These are phyloP conservation scores for Tolypocladium sp. DNA, from an alignment of 2,329 filamentous ascomycete species.

Conservation along the genomic window DNA sequence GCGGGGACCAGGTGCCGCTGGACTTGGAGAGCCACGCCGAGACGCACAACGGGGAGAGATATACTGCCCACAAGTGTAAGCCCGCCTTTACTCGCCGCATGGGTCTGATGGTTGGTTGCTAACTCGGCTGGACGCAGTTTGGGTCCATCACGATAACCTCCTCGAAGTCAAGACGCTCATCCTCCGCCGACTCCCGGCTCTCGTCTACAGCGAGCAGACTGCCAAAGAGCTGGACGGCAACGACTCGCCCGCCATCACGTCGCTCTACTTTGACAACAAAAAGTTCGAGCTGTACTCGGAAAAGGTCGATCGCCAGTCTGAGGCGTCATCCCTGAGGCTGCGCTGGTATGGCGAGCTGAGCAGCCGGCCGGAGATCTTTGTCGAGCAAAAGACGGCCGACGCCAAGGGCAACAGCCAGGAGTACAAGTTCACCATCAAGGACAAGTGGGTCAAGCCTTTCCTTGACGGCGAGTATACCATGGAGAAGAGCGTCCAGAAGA, in stretches of 20 bases:
- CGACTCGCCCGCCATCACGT: constrained; percentile 85
- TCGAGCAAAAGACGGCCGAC: constrained; percentile 84
- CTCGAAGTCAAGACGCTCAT: constrained; percentile 96
- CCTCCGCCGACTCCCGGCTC: constrained; percentile 77
- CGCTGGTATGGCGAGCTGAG: constrained; percentile 86
- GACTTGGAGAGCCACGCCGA: constrained; percentile 45
- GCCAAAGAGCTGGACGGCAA: constrained; percentile 73
- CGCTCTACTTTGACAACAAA: constrained; percentile 87
- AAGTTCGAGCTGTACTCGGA: constrained; percentile 79
- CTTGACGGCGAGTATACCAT: constrained; percentile 81
- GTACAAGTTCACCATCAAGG: constrained; percentile 76
- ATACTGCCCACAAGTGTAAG: constrained; percentile 80
- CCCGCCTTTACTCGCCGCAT: constrained; percentile 2
- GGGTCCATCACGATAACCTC: constrained; percentile 92
- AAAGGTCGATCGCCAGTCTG: constrained; percentile 68
- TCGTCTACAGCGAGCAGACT: constrained; percentile 85
- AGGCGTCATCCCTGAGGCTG: constrained; percentile 75
- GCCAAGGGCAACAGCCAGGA: constrained; percentile 71
- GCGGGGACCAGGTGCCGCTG: constrained; percentile 31
- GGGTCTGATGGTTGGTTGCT: neutral
- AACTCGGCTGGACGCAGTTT: constrained; percentile 46
- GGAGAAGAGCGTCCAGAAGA: constrained; percentile 83
- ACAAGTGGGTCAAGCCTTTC: constrained; percentile 86
- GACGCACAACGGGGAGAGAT: constrained; percentile 58
- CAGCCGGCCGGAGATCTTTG: constrained; percentile 66